Evolutionary conservation across 768 basidiomycete genomes (phyloP), one percentile per base, ranked within the genome.

Genomic region (Xerocomus brunneocitrinus): DNA sequence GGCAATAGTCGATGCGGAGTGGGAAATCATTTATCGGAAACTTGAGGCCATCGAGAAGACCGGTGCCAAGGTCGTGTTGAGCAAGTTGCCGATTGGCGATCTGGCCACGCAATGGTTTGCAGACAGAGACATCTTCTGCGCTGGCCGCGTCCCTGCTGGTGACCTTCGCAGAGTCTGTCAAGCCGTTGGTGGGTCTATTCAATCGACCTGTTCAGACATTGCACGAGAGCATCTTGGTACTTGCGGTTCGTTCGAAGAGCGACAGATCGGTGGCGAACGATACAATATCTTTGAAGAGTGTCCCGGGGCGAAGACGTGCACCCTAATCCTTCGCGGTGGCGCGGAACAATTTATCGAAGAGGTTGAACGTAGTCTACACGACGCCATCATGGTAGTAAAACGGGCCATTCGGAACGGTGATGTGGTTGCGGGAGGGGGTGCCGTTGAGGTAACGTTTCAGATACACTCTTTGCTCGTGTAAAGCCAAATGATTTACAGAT

Each of bases 351-450:
- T 99, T 71, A 98, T 98, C 57, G 93, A 93, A 66, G 97, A 98
- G 71, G 95, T 98, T 8, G 95, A 98, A 71, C 77, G 97, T 52
- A 94, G 91, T 82, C 72, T 99, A 60, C 95, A 99, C 66, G 97
- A 99, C 67, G 95, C 95, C 2, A 92, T 98, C 63, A 98, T 98
- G 95, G 95, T 99, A n/a, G 97, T 99, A 41, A 97, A 97, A 73
- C 80, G 97, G 49, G 95, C 97, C 4, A 86, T 99, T 61, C 87
- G 87, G 66, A 98, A 94, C 67, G 93, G 91, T 39, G 90, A 95
- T 50, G 87, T 99, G 47, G 97, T 99, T 34, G 97, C 97, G 9
- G 97, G 97, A 34, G 97, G 97, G 46, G 97, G 97, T 57, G 97
- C 97, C 13, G 87, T 91, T 50, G 97, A 98, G 83, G 95, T 94